phyloP scores from a whole-genome alignment of 2,329 filamentous ascomycete species.

The Ustulina deusta region DNA sequence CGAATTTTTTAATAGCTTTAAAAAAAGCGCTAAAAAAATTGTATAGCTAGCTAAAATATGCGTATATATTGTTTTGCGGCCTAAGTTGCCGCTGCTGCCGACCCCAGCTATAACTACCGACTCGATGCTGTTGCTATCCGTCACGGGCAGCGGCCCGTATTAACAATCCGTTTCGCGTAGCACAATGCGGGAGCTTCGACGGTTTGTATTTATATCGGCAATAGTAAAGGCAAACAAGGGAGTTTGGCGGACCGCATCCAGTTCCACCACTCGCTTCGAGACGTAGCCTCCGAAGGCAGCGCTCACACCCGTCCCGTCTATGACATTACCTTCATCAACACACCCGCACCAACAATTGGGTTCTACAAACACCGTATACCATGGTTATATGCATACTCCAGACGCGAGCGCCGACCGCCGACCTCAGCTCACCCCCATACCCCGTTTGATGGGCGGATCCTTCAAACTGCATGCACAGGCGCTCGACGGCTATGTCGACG shows the following conservation, averaged over 20 bases:
- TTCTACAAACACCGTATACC: slow-evolving; percentile 25
- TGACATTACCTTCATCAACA: slow-evolving; percentile 35
- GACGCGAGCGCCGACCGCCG: slow-evolving; percentile 16
- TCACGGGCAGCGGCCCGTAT: slow-evolving; percentile 15
- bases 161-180: slow-evolving; percentile 28
- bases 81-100: slow-evolving; percentile 43
- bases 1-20: slow-evolving; percentile 72
- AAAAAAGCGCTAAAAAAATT: slow-evolving; percentile 67
- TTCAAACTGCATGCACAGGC: too few relatives aligned
- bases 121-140: slow-evolving; percentile 18
- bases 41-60: slow-evolving; percentile 65
- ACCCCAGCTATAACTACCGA: slow-evolving; percentile 27
- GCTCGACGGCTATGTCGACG: too few relatives aligned
- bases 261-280: slow-evolving; percentile 34
- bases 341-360: slow-evolving; percentile 28
- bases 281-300: slow-evolving; percentile 21
- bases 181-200: slow-evolving; percentile 40
- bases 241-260: slow-evolving; percentile 35
- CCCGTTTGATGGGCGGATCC: too few relatives aligned
- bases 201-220: slow-evolving; percentile 46
- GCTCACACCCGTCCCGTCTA: slow-evolving; percentile 30
- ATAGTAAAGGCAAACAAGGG: slow-evolving; percentile 36
- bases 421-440: slow-evolving; percentile 34
- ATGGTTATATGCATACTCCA: slow-evolving; percentile 30
- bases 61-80: slow-evolving; percentile 51